Conservation (phyloP, 2,329 filamentous ascomycete species). For the Mycosphaerella arachidis region DNA sequence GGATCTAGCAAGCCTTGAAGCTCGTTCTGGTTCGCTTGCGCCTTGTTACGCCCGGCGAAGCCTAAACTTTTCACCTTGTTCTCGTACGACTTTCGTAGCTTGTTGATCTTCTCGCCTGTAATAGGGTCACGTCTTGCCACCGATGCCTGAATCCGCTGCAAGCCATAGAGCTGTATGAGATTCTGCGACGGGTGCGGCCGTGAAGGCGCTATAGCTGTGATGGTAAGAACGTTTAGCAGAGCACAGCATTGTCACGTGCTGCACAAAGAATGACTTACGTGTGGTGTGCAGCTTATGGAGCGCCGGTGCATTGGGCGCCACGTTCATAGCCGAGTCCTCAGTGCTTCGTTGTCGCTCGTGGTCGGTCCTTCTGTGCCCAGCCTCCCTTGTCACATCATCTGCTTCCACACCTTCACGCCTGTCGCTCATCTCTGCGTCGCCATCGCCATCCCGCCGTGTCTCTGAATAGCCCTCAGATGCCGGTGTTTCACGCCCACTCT, state of each 20-base stretch:
- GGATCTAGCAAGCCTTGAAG: conserved; percentile 35
- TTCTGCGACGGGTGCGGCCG: conserved; percentile 56
- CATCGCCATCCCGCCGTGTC: conserved; percentile 36
- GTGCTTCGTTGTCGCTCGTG: conserved; percentile 41
- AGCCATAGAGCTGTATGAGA: conserved; percentile 55
- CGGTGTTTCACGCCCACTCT: conserved; percentile 27
- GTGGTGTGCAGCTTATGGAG: conserved; percentile 28
- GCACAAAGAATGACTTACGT: conserved; percentile 29
- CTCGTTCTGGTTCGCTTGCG: conserved; percentile 37
- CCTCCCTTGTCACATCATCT: conserved; percentile 22
- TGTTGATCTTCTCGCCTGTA: conserved; percentile 63
- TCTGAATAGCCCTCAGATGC: conserved; percentile 23
- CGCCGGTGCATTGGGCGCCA: conserved; percentile 8
- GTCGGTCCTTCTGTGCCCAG: conserved; percentile 41
- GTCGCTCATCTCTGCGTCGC: conserved; percentile 41
- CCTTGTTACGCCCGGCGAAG: conserved; percentile 48
- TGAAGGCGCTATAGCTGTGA: conserved; percentile 41
- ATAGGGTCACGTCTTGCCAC: conserved; percentile 57
- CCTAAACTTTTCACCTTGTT: conserved; percentile 48
- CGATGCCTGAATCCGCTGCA: conserved; percentile 53
- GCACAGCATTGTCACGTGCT: conserved; percentile 25
- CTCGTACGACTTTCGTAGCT: conserved; percentile 55
- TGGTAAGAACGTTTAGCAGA: conserved; percentile 34
- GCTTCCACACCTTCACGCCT: conserved; percentile 6
- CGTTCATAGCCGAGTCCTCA: conserved; percentile 5